Base-by-base conservation (phyloP, 179 eudicot species). In the Spergularia azorica region DNA sequence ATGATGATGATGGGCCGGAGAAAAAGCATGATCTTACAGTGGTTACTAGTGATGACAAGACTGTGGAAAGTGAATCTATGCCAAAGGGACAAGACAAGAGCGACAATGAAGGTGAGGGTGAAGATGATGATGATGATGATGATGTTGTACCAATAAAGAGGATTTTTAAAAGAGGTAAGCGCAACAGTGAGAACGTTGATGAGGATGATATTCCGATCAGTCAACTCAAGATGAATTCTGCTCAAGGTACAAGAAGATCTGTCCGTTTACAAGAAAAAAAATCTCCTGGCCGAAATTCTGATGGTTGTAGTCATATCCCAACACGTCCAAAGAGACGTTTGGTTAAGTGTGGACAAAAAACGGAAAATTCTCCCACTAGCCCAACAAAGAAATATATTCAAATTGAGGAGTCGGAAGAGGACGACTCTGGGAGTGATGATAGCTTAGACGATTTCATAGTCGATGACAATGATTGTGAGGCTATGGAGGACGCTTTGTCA, bases 401-500 rank as follows among this genome's bases (percentile, higher is more conserved):
- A 64, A 62, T 71, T 67, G 77, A 72, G 12, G 70, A 76, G 16
- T 38, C 48, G 74, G 84, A 80, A 32, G 89, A 55, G 20, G 74
- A 85, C 5, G 82, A 74, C 39, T 76, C 80, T 43, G 80, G 62
- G n/a, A 80, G 78, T 61, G 90, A 84, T 63, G 81, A 82, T 78
- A 88, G 86, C 79, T 76, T 88, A 79, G 82, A 77, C 77, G 86
- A 85, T 69, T 91, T 91, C 77, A 90, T 94, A 13, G 92, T 86
- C 15, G 68, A 68, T 56, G 82, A 39, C 54, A 86, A 87, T 46
- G 87, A 83, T 72, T 68, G 16, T 63, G 86, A 87, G 64, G 76
- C 70, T 56, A 21, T 52, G 17, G 77, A 76, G 56, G 70, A 77
- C 20, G 75, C 67, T 18, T 70, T 32, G 50, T 20, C 62, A 50